phyloP scores from a whole-genome alignment of 352 stramenopile genomes.

The Phytopythium chamaehyphon region DNA sequence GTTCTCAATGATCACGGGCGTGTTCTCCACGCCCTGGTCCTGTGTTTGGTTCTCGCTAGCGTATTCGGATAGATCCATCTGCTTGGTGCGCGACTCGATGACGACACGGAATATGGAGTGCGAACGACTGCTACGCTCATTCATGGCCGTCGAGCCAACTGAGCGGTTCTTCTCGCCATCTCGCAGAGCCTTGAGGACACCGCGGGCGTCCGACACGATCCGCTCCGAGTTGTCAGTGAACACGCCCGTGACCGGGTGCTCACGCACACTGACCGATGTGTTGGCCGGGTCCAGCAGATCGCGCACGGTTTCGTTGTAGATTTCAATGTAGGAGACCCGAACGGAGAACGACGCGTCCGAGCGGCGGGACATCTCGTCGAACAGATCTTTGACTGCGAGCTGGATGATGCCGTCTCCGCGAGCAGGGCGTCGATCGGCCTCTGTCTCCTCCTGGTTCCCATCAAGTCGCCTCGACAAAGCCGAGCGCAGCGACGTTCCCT shows the following conservation, averaged over 20 bases:
- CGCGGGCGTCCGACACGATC: conserved; percentile 30
- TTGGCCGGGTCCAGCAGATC: conserved; percentile 81
- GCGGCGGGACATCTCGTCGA: conserved; percentile 44
- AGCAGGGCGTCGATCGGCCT: conserved; percentile 21
- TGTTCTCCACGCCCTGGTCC: conserved; percentile 3
- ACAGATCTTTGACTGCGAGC: conserved; percentile 43
- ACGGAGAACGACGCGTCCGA: conserved; percentile 82
- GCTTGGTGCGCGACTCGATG: conserved; percentile 23
- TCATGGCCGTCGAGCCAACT: conserved; percentile 46
- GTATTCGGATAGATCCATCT: conserved; percentile 16
- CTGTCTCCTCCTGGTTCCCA: conserved; percentile 18
- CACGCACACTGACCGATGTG: conserved; percentile 29
- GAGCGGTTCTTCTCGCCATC: conserved; percentile 39
- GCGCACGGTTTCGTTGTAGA: conserved; percentile 97
- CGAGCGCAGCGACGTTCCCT: conserved; percentile 22
- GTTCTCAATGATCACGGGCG: conserved; percentile 10
- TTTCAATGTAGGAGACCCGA: conserved; percentile 95
- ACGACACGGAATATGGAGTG: conserved; percentile 47
- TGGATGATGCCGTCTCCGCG: conserved; percentile 36
- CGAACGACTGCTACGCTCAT: conserved; percentile 50
- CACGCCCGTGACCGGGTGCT: conserved; percentile 44
- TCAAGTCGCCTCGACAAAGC: conserved; percentile 4
- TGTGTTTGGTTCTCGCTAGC: conserved; percentile 9
- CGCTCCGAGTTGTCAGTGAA: conserved; percentile 49
- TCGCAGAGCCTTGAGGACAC: conserved; percentile 31